Evolutionary conservation across 2,329 filamentous ascomycete genomes (phyloP), one percentile per base, ranked within the genome.

Genomic region (Aureobasidium sp.): DNA sequence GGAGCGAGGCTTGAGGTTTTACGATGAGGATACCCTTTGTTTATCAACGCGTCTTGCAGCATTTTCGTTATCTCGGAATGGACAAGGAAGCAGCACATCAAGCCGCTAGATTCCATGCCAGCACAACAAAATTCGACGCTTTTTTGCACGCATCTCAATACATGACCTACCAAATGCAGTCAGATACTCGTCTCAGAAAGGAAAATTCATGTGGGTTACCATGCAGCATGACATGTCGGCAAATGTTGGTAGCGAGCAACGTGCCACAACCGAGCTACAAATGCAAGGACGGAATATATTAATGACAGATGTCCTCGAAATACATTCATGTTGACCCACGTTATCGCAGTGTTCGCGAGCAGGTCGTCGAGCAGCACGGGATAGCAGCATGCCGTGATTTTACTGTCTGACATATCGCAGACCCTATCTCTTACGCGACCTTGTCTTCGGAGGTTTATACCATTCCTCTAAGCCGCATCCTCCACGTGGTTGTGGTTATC

Each of bases 1-100:
- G 94, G 4, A 96, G 89, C 29, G 92, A 96, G 42, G 53, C 53
- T 45, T 57, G 45, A 57, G n/a, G 42, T 22, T 29, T 44, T 27
- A 27, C 14, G 15, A 40, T 24, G 29, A 57, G 29, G 37, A 57
- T 57, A 57, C 53, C 53, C 53, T 45, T 45, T 57, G 17, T 37
- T 54, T 42, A 54, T 52, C 33, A 24, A 39, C 49, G 49, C 49
- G 33, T 37, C 22, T 37, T 37, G 14, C 37, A 52, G 49, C 50
- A 40, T 52, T 52, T 52, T 39, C 22, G 14, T 48, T 27, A 17
- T 52, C 14, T 27, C 29, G 33, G 12, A 35, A 5, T 50, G 48
- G 48, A 14, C n/a, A 22, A 17, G 14, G 19, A 35, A 50, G 31
- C 48, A 50, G 19, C n/a, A 22, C n/a, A 33, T 35, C 31, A 33